Percentiles rank a stretch among this genome's conserved stretches.
phyloP scores from a whole-genome alignment of 306 rosid species.

The Glycine latifolia region DNA sequence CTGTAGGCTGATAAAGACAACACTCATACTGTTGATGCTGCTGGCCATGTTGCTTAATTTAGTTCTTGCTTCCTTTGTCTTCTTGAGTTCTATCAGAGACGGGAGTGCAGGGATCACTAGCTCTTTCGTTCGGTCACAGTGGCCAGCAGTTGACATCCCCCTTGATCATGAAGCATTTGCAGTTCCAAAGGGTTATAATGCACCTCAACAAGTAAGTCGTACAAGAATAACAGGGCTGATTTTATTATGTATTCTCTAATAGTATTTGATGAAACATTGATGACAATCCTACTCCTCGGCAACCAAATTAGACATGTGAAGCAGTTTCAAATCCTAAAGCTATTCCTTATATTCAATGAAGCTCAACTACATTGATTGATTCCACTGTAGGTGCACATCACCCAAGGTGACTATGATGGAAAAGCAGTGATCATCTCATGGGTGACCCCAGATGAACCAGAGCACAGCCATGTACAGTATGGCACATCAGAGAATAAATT shows the following conservation, averaged over 20 bases:
- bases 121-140: slow-evolving; percentile 78
- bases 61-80: slow-evolving; percentile 57
- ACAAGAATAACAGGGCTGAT: not conserved
- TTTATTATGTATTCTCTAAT: not conserved
- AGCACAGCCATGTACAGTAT: slow-evolving; percentile 65
- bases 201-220: slow-evolving; percentile 90
- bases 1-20: slow-evolving; percentile 32
- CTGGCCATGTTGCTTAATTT: slow-evolving; percentile 54
- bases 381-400: slow-evolving; percentile 80
- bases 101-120: slow-evolving; percentile 85
- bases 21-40: slow-evolving; percentile 22
- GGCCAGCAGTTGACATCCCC: slow-evolving; percentile 88
- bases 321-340: not conserved
- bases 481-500: slow-evolving; percentile 62
- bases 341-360: not conserved
- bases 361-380: not conserved
- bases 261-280: not conserved
- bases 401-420: slow-evolving; percentile 98
- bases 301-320: not conserved
- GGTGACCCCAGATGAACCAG: slow-evolving; percentile 84
- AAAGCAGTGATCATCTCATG: slow-evolving; percentile 90
- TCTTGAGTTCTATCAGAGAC: slow-evolving; percentile 50
- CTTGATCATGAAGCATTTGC: slow-evolving; percentile 68
- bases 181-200: slow-evolving; percentile 79
- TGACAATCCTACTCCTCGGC: not conserved